phyloP scores from a whole-genome alignment of 139 green algal species.

The Gonium pectorale region DNA sequence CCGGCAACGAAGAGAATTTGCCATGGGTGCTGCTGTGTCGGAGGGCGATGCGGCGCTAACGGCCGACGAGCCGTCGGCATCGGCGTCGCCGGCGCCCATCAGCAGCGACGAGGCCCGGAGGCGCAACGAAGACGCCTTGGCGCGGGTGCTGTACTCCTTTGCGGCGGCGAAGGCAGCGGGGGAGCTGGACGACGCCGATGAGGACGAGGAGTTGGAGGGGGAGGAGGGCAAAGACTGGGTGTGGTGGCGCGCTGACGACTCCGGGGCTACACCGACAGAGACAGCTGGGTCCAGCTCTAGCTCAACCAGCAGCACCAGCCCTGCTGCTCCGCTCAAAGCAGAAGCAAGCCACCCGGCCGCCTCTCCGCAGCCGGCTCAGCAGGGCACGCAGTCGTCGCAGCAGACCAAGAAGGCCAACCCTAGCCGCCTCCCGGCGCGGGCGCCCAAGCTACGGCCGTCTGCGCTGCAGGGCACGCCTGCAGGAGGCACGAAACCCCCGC shows the following conservation, averaged over 20 bases:
- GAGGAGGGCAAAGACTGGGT: slow-evolving; percentile 45
- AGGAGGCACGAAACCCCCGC: no score
- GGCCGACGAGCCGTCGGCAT: neutral
- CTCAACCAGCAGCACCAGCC: neutral
- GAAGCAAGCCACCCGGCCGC: neutral
- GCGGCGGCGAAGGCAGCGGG: neutral
- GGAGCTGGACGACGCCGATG: neutral
- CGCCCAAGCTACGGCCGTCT: no score
- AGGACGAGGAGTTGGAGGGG: slow-evolving; percentile 28
- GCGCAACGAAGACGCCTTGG: slow-evolving; percentile 4
- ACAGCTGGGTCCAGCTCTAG: neutral
- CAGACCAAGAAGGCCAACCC: neutral
- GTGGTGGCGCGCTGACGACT: slow-evolving; percentile 29
- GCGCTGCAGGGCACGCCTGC: no score
- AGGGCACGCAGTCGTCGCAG: neutral
- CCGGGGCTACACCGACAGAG: neutral
- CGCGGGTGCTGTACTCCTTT: neutral
- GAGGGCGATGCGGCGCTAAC: neutral
- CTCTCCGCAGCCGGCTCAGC: neutral
- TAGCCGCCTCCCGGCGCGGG: no score
- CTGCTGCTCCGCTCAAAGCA: neutral
- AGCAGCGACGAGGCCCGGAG: neutral
- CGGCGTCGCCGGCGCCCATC: neutral
- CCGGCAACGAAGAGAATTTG: no score
- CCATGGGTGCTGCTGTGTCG: no score